phyloP scores from a whole-genome alignment of 1,139 yeast genomes.

The Scheffersomyces quercinus region DNA sequence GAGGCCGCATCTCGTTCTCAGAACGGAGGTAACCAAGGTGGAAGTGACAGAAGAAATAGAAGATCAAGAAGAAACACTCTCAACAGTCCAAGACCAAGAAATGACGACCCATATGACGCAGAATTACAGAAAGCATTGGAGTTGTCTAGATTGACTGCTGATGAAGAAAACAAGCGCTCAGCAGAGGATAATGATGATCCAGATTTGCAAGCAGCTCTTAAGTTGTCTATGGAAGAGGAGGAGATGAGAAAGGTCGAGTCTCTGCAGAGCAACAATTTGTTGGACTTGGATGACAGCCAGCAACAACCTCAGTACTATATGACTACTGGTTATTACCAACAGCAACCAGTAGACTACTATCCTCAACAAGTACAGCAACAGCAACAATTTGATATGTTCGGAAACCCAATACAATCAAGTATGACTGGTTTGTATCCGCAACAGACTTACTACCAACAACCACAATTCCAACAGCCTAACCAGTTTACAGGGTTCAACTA shows the following conservation, averaged over 20 bases:
- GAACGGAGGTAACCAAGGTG: slow-evolving; percentile 10
- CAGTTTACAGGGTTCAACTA: slow-evolving; percentile 13
- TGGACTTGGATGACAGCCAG: slow-evolving; percentile 52
- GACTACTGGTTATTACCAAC: slow-evolving; percentile 37
- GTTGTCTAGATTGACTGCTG: slow-evolving; percentile 80
- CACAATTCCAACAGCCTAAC: slow-evolving; percentile 10
- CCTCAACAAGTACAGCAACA: slow-evolving; percentile 15
- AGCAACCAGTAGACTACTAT: slow-evolving; percentile 17
- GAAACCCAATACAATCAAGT: slow-evolving; percentile 67
- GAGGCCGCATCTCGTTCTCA: slow-evolving; percentile 30
- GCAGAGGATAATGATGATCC: slow-evolving; percentile 57
- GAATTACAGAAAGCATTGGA: slow-evolving; percentile 84
- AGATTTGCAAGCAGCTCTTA: slow-evolving; percentile 77
- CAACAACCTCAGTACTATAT: slow-evolving; percentile 26
- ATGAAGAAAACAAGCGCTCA: slow-evolving; percentile 55
- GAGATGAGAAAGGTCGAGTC: slow-evolving; percentile 62
- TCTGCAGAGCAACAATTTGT: slow-evolving; percentile 49
- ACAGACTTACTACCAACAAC: slow-evolving; percentile 5
- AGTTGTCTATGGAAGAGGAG: slow-evolving; percentile 85
- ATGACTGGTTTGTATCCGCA: slow-evolving; percentile 51
- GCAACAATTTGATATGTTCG: slow-evolving; percentile 68
- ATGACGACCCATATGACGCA: slow-evolving; percentile 60
- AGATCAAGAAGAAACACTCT: slow-evolving; percentile 20
- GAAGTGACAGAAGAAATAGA: slow-evolving; percentile 23
- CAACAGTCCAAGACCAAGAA: slow-evolving; percentile 10